These are phyloP conservation scores for Solanum chacoense DNA, from an alignment of 305 asterid species.

Conservation along the genomic window DNA sequence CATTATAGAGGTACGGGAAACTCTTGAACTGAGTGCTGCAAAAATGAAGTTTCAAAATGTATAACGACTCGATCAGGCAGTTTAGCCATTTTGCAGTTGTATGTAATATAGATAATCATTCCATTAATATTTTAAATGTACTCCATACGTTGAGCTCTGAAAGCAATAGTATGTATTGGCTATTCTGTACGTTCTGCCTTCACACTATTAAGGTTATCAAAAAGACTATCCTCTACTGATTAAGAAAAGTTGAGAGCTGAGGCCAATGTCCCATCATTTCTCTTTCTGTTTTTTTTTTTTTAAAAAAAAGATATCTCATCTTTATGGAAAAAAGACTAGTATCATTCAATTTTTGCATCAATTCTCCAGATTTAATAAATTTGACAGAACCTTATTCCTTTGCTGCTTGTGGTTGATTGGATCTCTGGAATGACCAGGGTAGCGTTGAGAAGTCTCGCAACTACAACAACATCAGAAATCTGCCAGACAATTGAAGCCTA, in stretches of 20 bases:
- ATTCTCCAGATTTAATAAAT: neutral
- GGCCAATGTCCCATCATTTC: neutral
- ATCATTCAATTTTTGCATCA: neutral
- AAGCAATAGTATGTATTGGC: neutral
- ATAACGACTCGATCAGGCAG: neutral
- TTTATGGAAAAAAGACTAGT: neutral
- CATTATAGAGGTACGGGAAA: constrained; percentile 87
- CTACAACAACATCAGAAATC: constrained; percentile 90
- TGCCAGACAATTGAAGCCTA: constrained; percentile 11
- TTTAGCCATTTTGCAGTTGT: neutral
- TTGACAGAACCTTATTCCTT: constrained; percentile 73
- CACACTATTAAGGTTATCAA: neutral
- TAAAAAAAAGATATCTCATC: neutral
- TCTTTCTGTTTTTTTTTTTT: neutral
- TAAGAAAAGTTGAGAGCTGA: neutral
- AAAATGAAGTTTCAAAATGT: neutral
- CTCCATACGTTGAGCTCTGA: neutral
- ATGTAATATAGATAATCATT: neutral
- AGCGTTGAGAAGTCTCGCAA: constrained; percentile 87
- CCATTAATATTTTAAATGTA: neutral
- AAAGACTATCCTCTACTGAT: neutral
- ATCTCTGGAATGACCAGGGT: constrained; percentile 88
- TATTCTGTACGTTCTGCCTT: neutral
- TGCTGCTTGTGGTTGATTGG: constrained; percentile 96
- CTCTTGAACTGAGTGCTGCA: constrained; percentile 97